Percentiles rank a stretch among this genome's conserved stretches.
These are phyloP conservation scores for Phytomonas serpens DNA, from an alignment of 208 protist genomes.

Conservation along the genomic window DNA sequence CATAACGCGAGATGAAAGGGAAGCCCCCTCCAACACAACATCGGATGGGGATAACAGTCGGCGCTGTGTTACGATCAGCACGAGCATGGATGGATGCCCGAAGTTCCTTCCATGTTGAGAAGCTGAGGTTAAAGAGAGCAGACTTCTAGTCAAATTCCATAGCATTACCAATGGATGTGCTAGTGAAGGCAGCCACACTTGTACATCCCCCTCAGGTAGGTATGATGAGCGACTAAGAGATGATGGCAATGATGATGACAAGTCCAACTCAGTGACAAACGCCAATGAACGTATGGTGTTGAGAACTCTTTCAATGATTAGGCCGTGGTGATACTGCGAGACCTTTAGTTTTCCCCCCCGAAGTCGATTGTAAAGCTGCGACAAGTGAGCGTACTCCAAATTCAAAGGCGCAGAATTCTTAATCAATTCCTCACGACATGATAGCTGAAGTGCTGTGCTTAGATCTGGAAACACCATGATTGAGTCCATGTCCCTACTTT, in stretches of 20 bases:
- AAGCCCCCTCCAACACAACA: conserved; percentile 47
- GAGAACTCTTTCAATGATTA: not conserved
- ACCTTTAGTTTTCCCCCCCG: not conserved
- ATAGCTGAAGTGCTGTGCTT: not conserved
- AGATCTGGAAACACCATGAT: not conserved
- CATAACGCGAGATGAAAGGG: conserved; percentile 40
- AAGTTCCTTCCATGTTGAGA: not conserved
- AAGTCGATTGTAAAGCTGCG: not conserved
- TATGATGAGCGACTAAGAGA: not conserved
- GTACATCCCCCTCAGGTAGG: conserved; percentile 8
- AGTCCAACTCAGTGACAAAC: not conserved
- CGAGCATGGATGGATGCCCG: conserved; percentile 7
- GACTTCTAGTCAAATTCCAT: not conserved
- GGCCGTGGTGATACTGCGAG: not conserved
- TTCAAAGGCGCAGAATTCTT: not conserved
- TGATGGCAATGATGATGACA: not conserved
- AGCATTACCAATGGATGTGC: conserved; percentile 35
- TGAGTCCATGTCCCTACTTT: not conserved
- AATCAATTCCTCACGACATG: not conserved
- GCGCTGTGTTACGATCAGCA: conserved; percentile 55
- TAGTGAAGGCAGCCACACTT: conserved; percentile 61
- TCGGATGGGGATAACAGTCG: conserved; percentile 47
- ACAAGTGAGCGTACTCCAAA: not conserved
- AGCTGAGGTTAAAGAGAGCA: not conserved
- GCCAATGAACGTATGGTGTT: not conserved